Evolutionary conservation across 148 eudicot species (phyloP), one percentile per base, ranked within the genome.

Genomic region (Talinum fruticosum): DNA sequence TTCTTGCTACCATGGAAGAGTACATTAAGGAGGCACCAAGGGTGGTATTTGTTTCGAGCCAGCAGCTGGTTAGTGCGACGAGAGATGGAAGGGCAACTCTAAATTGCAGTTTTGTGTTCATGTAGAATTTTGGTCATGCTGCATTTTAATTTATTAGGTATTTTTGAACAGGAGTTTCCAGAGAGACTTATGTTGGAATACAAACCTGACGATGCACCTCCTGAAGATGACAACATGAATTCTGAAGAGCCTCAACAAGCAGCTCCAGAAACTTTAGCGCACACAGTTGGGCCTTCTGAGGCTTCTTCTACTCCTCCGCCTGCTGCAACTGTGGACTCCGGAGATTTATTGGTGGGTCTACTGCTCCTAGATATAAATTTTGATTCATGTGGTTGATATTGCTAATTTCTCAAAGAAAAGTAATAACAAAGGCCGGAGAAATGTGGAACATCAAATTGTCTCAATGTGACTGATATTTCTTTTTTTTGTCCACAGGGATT

Each of bases 1-100:
- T 84, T 80, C 76, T 80, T 82, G 82, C 84, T 77, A 96, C 99
- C 76, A 96, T 96, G 99, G 99, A 96, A 75, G 99, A 96, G 73
- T 96, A 93, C 75, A 93, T 96, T 73, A 85, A 87, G 85, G 99
- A 96, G 84, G 99, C 99, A 72, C 99, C 99, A 71, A 83, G 97
- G 81, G 82, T 86, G 89, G 98, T 96, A 73, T 73, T 88, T 69
- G 85, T 89, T 49, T 92, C 98, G 38, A 85, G 71, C 47, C 91
- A 84, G 68, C 85, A 88, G 74, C 85, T 96, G 95, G 99, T 96
- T 32, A 59, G 85, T 73, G 72, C 29, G 23, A 41, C 45, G 35
- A 74, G 10, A 32, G 38, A 61, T 72, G 32, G 41, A 51, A 51
- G 28, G n/a, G 51, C 14, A 29, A 66, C 26, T 41, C 19, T 44